Evolutionary conservation across 1,284 basidiomycete species (phyloP).

Genomic region (Hypsizygus ulmarius): DNA sequence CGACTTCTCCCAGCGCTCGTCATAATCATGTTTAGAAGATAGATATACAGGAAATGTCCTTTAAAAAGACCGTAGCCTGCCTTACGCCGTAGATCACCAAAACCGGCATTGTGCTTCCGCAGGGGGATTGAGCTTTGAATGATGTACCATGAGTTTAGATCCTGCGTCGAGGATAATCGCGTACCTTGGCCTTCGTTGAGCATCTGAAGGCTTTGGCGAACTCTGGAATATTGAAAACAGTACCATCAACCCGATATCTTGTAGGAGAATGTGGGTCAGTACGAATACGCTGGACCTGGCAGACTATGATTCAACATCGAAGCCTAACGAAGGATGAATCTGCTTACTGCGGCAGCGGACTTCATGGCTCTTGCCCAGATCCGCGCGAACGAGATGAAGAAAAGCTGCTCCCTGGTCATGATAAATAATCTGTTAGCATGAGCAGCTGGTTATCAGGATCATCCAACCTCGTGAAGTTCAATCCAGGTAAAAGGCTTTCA

Average conservation of each 20-base stretch:
- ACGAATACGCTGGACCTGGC: conserved; percentile 72
- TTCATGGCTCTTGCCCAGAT: conserved; percentile 77
- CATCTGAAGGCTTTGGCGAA: conserved; percentile 80
- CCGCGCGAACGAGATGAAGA: conserved; percentile 84
- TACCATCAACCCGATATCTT: conserved; percentile 79
- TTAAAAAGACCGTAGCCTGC: no score
- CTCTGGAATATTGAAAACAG: conserved; percentile 76
- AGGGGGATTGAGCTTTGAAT: conserved; percentile 60
- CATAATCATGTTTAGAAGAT: neutral
- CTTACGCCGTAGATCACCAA: conserved; percentile 55
- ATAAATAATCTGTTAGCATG: neutral
- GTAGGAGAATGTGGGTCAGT: conserved; percentile 88
- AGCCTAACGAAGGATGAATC: conserved; percentile 1
- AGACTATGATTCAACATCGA: conserved; percentile 21
- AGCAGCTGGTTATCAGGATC: neutral
- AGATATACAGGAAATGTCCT: neutral
- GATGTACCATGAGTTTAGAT: neutral
- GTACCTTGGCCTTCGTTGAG: conserved; percentile 63
- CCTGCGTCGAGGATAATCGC: conserved; percentile 13
- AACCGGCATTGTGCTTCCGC: conserved; percentile 64
- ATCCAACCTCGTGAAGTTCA: conserved; percentile 69
- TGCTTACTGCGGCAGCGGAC: conserved; percentile 65
- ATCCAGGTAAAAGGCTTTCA: conserved; percentile 79
- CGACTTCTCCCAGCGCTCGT: no score
- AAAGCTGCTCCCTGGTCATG: conserved; percentile 75